Evolutionary conservation across 1,139 yeast species (phyloP), one percentile per base, ranked within the genome.

Genomic region (Debaryomyces robertsiae): DNA sequence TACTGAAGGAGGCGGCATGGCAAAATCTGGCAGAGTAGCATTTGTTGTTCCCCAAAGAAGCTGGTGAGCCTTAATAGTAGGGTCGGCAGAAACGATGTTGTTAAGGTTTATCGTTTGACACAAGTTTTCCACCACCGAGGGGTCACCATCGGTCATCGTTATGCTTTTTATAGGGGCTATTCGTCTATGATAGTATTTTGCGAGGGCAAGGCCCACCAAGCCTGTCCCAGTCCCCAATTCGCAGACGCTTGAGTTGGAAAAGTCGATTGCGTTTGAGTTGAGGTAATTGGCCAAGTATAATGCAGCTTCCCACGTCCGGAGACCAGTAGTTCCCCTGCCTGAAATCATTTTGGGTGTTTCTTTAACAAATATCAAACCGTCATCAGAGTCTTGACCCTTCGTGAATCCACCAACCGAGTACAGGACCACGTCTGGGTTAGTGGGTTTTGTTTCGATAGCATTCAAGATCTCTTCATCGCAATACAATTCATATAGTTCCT

Each of bases 171-270:
- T 44, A 10, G 47, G 47, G 9, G 36, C 33, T 3, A 45, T 17
- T 6, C 31, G 22, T 10, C 16, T 24, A 42, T 54, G 49, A 42
- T 61, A 62, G 36, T 62, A 48, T 37, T 63, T 63, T n/a, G 63
- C 58, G 9, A 82, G 51, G 1, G 84, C 63, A 14, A 88, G 55
- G 10, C 95, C 82, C 1, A 86, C 84, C n/a, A 91, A 63, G 0
- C 97, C 97, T 0, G 98, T 89, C 0, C 98, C 98, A 16, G 94
- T 79, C 0, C 98, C 98, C 22, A 91, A 61, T 54, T 91, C 98
- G 19, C 89, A 57, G 0, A 86, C 59, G 0, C 55, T 55, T 27
- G 60, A 54, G 6, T 51, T 48, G 3, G 18, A 31, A 32, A 54
- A 42, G 27, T 53, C 38, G 30, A 37, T 33, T 27, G 41, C 25